Evolutionary conservation across 1,284 basidiomycete species (phyloP).

Genomic region (Tilletia setariae): DNA sequence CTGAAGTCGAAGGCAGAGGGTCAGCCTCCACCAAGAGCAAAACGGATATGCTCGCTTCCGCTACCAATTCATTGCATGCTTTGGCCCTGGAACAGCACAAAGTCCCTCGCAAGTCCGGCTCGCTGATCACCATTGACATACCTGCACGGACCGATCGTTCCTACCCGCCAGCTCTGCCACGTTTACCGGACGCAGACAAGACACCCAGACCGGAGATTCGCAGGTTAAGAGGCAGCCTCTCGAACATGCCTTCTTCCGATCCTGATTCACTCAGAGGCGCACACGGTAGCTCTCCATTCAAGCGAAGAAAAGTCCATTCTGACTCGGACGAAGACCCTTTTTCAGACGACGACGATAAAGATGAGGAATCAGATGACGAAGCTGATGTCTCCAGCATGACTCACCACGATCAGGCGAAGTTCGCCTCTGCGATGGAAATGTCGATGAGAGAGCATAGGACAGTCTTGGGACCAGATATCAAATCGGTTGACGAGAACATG

Average conservation of each 20-base stretch:
- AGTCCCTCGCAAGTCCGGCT: not conserved
- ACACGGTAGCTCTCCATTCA: conserved; percentile 10
- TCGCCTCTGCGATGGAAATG: not conserved
- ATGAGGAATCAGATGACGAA: not conserved
- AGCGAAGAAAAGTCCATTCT: not conserved
- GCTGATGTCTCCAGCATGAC: not conserved
- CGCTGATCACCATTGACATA: not conserved
- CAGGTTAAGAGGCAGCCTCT: not conserved
- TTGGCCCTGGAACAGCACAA: not conserved
- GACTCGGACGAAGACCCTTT: not conserved
- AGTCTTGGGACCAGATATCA: not conserved
- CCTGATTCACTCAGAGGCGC: conserved; percentile 6
- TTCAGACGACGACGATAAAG: not conserved
- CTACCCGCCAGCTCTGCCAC: not conserved
- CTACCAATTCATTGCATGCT: not conserved
- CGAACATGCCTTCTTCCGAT: not conserved
- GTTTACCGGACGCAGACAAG: not conserved
- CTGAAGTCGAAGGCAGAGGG: no score
- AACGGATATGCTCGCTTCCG: not conserved
- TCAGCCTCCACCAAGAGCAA: not conserved
- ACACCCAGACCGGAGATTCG: not conserved
- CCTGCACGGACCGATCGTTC: not conserved
- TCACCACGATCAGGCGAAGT: not conserved
- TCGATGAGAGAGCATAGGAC: not conserved
- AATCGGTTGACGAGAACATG: not conserved